These are phyloP conservation scores for Nepenthes alata DNA, from an alignment of 179 eudicot genomes.

Conservation along the genomic window DNA sequence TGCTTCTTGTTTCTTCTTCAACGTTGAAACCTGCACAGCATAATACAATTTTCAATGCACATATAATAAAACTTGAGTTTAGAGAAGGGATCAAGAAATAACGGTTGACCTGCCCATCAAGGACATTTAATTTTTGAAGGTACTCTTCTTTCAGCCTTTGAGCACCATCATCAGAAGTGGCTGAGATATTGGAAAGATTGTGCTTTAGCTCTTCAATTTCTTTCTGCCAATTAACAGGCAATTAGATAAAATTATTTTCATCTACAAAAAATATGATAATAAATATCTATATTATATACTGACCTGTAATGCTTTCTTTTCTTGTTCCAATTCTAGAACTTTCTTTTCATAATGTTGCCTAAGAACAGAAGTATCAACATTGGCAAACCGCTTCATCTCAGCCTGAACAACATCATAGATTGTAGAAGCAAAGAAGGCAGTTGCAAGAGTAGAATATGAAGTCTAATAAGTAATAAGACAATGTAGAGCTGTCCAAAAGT, in stretches of 20 bases:
- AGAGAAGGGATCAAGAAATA: conserved; percentile 7
- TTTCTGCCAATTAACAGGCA: conserved; percentile 30
- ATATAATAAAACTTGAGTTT: background rate
- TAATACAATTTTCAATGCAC: background rate
- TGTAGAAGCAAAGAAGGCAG: background rate
- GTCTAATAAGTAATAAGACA: too few relatives aligned
- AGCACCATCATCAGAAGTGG: conserved; percentile 67
- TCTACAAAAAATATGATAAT: background rate
- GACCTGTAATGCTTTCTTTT: conserved; percentile 77
- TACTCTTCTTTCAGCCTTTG: conserved; percentile 85
- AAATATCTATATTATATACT: background rate
- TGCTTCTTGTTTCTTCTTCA: conserved; percentile 95
- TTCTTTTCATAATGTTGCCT: conserved; percentile 91
- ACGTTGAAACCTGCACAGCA: conserved; percentile 54
- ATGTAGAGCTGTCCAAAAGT: too few relatives aligned
- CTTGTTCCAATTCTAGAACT: conserved; percentile 81
- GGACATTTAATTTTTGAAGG: conserved; percentile 78
- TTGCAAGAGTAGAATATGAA: too few relatives aligned
- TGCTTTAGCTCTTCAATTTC: conserved; percentile 74
- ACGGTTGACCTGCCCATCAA: conserved; percentile 67
- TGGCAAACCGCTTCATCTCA: conserved; percentile 79
- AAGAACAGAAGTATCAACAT: conserved; percentile 55
- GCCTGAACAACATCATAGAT: conserved; percentile 34
- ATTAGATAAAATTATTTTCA: background rate
- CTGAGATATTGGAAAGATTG: conserved; percentile 63